Percentiles rank a stretch among this genome's conserved stretches.
phyloP scores from a whole-genome alignment of 176 grass and related monocot species.

The Aegilops bicornis region DNA sequence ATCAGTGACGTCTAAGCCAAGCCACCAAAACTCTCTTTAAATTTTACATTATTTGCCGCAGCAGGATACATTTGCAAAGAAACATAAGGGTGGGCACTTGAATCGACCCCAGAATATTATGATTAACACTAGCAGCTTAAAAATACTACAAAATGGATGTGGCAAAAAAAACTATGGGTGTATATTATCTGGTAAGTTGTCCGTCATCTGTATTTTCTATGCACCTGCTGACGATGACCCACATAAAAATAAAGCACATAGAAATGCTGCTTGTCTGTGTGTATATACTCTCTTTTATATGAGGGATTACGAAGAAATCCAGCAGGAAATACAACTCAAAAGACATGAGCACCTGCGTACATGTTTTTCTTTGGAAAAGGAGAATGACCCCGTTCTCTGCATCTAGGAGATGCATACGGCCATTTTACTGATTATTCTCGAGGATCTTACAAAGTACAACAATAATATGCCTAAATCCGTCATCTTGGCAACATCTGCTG shows the following conservation, averaged over 20 bases:
- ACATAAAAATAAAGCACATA: not conserved
- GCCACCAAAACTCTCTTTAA: not conserved
- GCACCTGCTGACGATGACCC: not conserved
- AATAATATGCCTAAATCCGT: no score
- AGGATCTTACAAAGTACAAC: no score
- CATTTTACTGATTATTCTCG: no score
- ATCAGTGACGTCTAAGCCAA: no score
- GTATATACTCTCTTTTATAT: not conserved
- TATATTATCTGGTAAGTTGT: constrained; percentile 1
- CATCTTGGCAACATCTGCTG: no score
- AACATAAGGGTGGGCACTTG: no score
- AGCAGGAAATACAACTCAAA: not conserved
- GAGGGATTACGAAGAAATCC: not conserved
- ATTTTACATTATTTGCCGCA: not conserved
- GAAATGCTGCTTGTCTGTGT: not conserved
- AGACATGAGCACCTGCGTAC: not conserved
- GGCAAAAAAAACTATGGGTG: not conserved
- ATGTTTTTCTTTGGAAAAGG: no score
- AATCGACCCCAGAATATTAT: not conserved
- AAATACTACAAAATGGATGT: not conserved
- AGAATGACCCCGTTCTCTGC: no score
- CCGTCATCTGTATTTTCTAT: not conserved
- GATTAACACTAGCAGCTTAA: not conserved
- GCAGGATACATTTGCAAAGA: not conserved
- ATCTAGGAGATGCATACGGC: no score